Conservation (phyloP, 345 rosid species). For the Corymbia maculata region DNA sequence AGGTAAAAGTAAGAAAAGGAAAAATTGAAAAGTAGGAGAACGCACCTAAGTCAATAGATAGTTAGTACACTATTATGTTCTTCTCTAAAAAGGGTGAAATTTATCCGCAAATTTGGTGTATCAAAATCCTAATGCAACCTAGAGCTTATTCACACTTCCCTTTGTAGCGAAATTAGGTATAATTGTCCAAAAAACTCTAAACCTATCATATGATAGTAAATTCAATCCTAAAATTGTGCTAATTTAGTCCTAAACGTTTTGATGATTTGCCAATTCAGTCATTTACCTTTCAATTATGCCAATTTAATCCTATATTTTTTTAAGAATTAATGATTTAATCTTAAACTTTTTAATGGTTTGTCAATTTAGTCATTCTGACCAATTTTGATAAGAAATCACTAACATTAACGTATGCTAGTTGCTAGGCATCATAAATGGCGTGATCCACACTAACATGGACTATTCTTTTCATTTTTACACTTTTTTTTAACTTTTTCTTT, state of each 20-base stretch:
- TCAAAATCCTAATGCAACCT: neutral
- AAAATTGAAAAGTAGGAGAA: neutral
- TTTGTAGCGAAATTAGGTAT: neutral
- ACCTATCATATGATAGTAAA: neutral
- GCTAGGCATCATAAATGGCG: accelerated
- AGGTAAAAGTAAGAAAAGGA: neutral
- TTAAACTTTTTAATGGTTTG: no score
- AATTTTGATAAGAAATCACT: neutral
- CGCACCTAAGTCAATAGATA: neutral
- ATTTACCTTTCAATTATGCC: neutral
- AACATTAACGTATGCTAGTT: accelerated
- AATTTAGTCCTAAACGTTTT: neutral
- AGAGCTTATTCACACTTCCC: neutral
- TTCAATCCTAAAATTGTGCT: neutral
- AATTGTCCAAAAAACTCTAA: neutral
- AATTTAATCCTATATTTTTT: no score
- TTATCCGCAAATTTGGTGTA: neutral
- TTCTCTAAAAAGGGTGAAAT: neutral
- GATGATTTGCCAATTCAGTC: neutral
- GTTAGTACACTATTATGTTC: neutral
- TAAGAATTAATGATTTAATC: no score
- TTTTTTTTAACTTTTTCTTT: no score
- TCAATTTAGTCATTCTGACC: neutral
- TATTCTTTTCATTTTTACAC: neutral
- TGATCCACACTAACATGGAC: accelerated